Percentiles rank a stretch among this genome's conserved stretches.
These are phyloP conservation scores for Chaetoceros tenuissimus DNA, from an alignment of 108 stramenopile genomes.

Conservation along the genomic window DNA sequence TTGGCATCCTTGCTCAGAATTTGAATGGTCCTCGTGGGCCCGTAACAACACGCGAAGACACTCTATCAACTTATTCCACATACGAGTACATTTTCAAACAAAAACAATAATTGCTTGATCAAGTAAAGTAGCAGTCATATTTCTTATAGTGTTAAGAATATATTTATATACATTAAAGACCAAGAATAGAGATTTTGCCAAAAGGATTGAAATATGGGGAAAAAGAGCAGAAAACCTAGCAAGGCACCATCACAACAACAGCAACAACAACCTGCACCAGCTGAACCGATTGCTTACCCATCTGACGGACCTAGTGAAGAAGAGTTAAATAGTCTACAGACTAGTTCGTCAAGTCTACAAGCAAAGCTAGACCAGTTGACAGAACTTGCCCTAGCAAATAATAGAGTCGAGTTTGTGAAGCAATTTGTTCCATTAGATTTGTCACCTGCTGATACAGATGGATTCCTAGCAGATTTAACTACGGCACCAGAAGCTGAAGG, in stretches of 20 bases:
- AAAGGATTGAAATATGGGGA: too few species aligned
- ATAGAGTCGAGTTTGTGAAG: conserved; percentile 19
- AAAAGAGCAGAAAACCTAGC: conserved; percentile 13
- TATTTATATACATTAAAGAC: too few species aligned
- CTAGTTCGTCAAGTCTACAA: conserved; percentile 20
- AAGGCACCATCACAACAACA: not conserved
- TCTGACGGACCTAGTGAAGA: conserved; percentile 27
- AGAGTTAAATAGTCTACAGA: conserved; percentile 14
- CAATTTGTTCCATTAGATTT: conserved; percentile 39
- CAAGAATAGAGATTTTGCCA: too few species aligned
- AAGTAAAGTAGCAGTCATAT: too few species aligned
- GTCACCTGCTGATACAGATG: conserved; percentile 1
- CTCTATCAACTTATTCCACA: too few species aligned
- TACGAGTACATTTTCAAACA: too few species aligned
- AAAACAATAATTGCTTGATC: too few species aligned
- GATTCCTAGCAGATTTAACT: conserved; percentile 26
- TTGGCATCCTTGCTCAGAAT: too few species aligned
- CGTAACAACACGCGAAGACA: too few species aligned
- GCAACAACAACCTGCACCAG: not conserved
- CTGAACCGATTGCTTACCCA: conserved; percentile 7
- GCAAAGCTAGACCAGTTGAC: conserved; percentile 25
- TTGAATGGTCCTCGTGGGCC: too few species aligned
- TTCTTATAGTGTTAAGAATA: too few species aligned
- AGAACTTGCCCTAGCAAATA: conserved; percentile 12
- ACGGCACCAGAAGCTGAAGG: conserved; percentile 30